phyloP scores from a whole-genome alignment of 192 early-diverging fungal genomes.

The Thamnidium elegans region DNA sequence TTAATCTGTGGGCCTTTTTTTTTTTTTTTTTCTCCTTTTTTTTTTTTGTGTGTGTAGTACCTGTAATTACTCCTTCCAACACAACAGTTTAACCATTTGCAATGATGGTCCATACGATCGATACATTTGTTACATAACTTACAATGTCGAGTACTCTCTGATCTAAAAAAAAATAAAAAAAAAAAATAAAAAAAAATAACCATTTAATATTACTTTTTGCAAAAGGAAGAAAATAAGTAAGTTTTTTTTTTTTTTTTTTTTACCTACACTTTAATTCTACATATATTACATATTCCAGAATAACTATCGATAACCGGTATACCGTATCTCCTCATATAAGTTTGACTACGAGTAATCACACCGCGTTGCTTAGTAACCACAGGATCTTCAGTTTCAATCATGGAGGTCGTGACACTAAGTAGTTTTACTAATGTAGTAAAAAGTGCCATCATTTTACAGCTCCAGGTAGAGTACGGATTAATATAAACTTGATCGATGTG shows the following conservation, averaged over 20 bases:
- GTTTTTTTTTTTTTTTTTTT: not conserved
- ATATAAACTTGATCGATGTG: slow-evolving; percentile 3
- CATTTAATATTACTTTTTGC: not conserved
- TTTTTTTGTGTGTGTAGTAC: not conserved
- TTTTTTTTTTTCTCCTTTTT: not conserved
- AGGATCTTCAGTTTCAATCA: slow-evolving; percentile 29
- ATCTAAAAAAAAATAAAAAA: no score
- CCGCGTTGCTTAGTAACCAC: slow-evolving; percentile 16
- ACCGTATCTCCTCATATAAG: slow-evolving; percentile 31
- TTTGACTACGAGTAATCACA: slow-evolving; percentile 23
- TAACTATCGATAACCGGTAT: slow-evolving; percentile 34
- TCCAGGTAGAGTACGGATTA: slow-evolving; percentile 3
- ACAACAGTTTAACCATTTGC: slow-evolving; percentile 39
- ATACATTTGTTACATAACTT: slow-evolving; percentile 43
- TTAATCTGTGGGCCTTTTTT: not conserved
- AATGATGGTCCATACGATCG: slow-evolving; percentile 40
- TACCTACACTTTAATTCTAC: slow-evolving; percentile 40
- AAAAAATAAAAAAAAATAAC: no score
- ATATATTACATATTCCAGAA: slow-evolving; percentile 35
- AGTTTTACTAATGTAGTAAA: slow-evolving; percentile 26
- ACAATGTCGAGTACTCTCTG: slow-evolving; percentile 32
- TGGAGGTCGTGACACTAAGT: slow-evolving; percentile 28
- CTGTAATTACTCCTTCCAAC: slow-evolving; percentile 37
- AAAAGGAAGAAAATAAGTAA: not conserved
- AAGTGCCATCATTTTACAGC: slow-evolving; percentile 26